phyloP scores from a whole-genome alignment of 805 yeast genomes.

The Lachancea waltii region DNA sequence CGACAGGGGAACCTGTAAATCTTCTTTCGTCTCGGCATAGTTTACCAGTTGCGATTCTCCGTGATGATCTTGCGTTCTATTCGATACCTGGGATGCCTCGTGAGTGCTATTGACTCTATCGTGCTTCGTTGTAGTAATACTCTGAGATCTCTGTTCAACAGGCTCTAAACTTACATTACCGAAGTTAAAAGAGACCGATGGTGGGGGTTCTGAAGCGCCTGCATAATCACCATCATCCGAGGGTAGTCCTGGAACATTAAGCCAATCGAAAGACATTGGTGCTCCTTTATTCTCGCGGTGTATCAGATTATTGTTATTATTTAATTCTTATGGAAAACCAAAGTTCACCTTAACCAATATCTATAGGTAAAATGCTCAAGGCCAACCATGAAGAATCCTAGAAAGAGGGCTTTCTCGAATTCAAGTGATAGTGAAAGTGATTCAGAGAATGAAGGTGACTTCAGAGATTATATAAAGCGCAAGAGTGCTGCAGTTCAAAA shows the following conservation, averaged over 20 bases:
- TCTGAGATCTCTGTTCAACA: not conserved
- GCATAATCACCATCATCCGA: slow-evolving; percentile 22
- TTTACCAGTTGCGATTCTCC: not conserved
- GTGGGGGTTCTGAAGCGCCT: slow-evolving; percentile 34
- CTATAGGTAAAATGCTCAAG: no score
- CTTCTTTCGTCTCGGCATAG: slow-evolving; percentile 31
- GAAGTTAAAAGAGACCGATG: slow-evolving; percentile 46
- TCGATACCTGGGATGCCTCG: no score
- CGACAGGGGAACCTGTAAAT: slow-evolving; percentile 50
- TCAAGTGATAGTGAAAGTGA: slow-evolving; percentile 37
- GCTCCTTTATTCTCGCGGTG: slow-evolving; percentile 11
- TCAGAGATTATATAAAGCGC: slow-evolving; percentile 29
- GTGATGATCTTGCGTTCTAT: no score
- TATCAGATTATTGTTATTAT: no score
- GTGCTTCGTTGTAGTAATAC: not conserved
- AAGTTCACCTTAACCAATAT: no score
- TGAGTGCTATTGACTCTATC: not conserved
- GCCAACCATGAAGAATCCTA: not conserved
- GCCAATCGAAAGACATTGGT: slow-evolving; percentile 46
- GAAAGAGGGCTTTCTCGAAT: slow-evolving; percentile 10
- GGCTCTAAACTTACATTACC: slow-evolving; percentile 4
- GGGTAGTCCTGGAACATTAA: slow-evolving; percentile 38
- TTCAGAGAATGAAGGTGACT: slow-evolving; percentile 39
- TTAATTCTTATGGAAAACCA: no score
- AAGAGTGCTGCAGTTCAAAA: slow-evolving; percentile 3